Conservation (phyloP, 768 basidiomycete species). For the Xanthoconium stramineum region DNA sequence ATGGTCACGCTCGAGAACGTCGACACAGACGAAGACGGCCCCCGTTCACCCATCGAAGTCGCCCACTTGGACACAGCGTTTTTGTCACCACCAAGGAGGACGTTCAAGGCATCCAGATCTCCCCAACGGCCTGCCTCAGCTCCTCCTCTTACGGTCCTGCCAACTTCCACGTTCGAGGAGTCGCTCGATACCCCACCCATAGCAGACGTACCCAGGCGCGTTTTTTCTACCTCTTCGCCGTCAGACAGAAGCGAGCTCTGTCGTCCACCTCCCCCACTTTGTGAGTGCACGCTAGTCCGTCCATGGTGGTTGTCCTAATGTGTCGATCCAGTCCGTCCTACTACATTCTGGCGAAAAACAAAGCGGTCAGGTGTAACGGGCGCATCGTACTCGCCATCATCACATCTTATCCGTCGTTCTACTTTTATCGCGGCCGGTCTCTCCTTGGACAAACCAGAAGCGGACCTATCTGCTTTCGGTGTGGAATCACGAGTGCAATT, state of each 20-base stretch:
- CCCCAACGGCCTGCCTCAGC: conserved; percentile 21
- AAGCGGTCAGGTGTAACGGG: conserved; percentile 67
- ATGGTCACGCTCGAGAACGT: conserved; percentile 32
- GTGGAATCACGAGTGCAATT: conserved; percentile 55
- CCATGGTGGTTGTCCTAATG: background rate
- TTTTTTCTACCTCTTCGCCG: conserved; percentile 13
- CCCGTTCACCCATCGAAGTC: conserved; percentile 27
- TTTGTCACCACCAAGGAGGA: conserved; percentile 28
- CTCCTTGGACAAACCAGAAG: conserved; percentile 54
- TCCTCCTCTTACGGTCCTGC: conserved; percentile 16
- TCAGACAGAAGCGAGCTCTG: conserved; percentile 40
- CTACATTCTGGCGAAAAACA: conserved; percentile 78
- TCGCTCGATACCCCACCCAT: background rate
- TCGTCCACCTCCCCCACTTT: conserved; percentile 61
- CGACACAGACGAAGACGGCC: conserved; percentile 21
- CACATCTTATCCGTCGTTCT: conserved; percentile 70
- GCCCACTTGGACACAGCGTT: conserved; percentile 15
- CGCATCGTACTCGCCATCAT: conserved; percentile 69
- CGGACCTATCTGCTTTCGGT: conserved; percentile 59
- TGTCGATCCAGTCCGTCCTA: conserved; percentile 62
- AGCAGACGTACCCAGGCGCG: conserved; percentile 11
- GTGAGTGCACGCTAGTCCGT: conserved; percentile 38
- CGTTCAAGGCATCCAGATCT: conserved; percentile 22
- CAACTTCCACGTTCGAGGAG: background rate
- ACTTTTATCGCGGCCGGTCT: conserved; percentile 81